Evolutionary conservation across 306 rosid species (phyloP).

Genomic region (Vigna unguiculata): DNA sequence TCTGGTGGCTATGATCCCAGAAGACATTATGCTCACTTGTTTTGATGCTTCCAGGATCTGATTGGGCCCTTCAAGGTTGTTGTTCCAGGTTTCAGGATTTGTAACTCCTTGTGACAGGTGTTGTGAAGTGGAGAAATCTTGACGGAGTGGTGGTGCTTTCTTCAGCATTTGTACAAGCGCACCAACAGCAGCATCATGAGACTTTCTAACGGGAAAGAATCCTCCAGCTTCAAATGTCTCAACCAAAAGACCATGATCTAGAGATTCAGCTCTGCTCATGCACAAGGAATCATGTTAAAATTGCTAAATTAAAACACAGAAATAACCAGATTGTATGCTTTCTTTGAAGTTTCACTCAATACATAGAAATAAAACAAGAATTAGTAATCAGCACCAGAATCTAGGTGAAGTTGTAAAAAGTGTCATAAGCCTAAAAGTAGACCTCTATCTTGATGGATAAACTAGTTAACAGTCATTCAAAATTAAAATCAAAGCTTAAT

Average conservation of each 20-base stretch:
- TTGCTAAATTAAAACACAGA: constrained; percentile 3
- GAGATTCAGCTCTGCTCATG: constrained; percentile 61
- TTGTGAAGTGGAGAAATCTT: constrained; percentile 57
- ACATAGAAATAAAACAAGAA: neutral
- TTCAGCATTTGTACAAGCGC: constrained; percentile 73
- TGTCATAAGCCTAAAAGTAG: neutral
- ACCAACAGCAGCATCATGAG: constrained; percentile 88
- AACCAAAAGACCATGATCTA: constrained; percentile 55
- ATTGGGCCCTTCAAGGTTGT: constrained; percentile 47
- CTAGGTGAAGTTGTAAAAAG: constrained; percentile 7
- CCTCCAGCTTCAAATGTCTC: constrained; percentile 69
- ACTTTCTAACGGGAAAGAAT: constrained; percentile 62
- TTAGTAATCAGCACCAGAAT: neutral
- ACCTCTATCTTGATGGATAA: constrained; percentile 13
- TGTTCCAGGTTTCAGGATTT: constrained; percentile 48
- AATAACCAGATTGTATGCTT: neutral
- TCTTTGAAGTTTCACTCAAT: constrained; percentile 7
- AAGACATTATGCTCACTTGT: constrained; percentile 54
- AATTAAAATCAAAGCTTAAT: constrained; percentile 15
- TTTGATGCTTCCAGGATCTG: constrained; percentile 43
- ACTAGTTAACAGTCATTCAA: constrained; percentile 5
- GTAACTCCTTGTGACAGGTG: constrained; percentile 44
- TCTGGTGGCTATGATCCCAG: constrained; percentile 44
- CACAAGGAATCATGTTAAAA: constrained; percentile 31
- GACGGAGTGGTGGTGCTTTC: constrained; percentile 84